Conservation (phyloP, 768 basidiomycete species). For the Chlorophyllum brunneum region DNA sequence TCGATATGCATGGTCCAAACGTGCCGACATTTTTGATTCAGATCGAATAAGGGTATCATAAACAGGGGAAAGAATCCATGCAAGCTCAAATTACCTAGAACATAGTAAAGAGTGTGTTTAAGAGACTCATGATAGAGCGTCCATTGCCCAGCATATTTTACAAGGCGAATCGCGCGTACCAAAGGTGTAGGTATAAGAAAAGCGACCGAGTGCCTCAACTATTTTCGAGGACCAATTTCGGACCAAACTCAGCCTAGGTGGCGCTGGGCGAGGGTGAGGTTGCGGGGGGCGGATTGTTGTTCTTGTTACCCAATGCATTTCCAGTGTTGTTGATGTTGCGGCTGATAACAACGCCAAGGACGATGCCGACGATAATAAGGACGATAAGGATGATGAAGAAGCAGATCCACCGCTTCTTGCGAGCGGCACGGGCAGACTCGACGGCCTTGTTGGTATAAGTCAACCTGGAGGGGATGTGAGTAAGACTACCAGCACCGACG, state of each 20-base stretch:
- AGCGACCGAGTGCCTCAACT: too few species aligned
- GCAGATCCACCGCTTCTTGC: conserved; percentile 97
- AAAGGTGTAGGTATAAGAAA: conserved; percentile 9
- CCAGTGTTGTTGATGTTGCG: conserved; percentile 33
- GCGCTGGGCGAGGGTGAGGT: neutral
- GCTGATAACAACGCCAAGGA: conserved; percentile 54
- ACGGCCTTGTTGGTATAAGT: conserved; percentile 87
- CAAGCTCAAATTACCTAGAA: conserved; percentile 5
- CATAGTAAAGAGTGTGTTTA: too few species aligned
- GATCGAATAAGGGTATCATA: conserved; percentile 8
- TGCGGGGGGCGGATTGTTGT: neutral
- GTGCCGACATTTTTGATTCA: neutral
- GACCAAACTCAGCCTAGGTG: neutral
- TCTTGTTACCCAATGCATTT: neutral
- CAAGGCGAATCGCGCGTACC: conserved; percentile 1
- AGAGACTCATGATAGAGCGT: neutral
- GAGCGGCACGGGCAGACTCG: conserved; percentile 77
- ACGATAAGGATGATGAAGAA: conserved; percentile 71
- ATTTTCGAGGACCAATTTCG: neutral
- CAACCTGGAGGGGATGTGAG: conserved; percentile 42
- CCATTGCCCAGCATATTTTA: conserved; percentile 2
- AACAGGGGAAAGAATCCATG: conserved; percentile 7
- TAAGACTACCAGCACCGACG: conserved; percentile 3
- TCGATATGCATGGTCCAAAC: neutral
- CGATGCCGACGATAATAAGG: conserved; percentile 61